Percentiles rank a stretch among this genome's conserved stretches.
Evolutionary conservation across 1,139 yeast genomes (phyloP).

Genomic region (Scheffersomyces titani): DNA sequence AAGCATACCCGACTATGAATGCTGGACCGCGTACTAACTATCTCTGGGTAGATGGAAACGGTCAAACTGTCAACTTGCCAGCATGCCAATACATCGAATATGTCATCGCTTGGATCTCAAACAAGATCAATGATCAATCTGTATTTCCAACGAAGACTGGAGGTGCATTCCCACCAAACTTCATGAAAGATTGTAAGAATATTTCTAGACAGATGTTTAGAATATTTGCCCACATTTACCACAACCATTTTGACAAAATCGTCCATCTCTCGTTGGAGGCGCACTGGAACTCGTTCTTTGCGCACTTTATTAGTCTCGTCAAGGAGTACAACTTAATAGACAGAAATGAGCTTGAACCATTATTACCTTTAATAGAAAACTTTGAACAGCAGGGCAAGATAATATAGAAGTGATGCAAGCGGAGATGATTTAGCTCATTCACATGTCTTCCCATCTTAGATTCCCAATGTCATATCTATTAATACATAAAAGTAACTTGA

Average conservation of each 20-base stretch:
- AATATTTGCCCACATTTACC: slow-evolving; percentile 94
- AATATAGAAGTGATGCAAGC: slow-evolving; percentile 21
- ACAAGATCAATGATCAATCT: slow-evolving; percentile 84
- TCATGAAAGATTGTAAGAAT: slow-evolving; percentile 78
- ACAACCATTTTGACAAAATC: slow-evolving; percentile 90
- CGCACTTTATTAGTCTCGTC: slow-evolving; percentile 88
- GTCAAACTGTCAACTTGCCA: slow-evolving; percentile 81
- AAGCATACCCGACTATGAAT: slow-evolving; percentile 88
- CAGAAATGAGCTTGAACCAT: slow-evolving; percentile 74
- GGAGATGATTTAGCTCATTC: background rate
- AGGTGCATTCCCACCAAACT: slow-evolving; percentile 90
- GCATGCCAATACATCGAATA: slow-evolving; percentile 92
- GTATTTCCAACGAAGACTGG: slow-evolving; percentile 91
- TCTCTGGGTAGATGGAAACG: slow-evolving; percentile 81
- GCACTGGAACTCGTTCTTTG: slow-evolving; percentile 97
- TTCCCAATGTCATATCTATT: background rate
- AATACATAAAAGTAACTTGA: background rate
- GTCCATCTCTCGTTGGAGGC: slow-evolving; percentile 91
- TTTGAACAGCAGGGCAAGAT: slow-evolving; percentile 88
- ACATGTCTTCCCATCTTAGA: background rate
- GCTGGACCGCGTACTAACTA: slow-evolving; percentile 94
- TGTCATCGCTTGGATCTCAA: slow-evolving; percentile 87
- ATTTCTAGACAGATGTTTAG: slow-evolving; percentile 91
- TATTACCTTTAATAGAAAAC: slow-evolving; percentile 71
- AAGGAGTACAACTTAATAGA: slow-evolving; percentile 84